Conservation (phyloP, 78 protist genomes). For the Andalucia godoyi region DNA sequence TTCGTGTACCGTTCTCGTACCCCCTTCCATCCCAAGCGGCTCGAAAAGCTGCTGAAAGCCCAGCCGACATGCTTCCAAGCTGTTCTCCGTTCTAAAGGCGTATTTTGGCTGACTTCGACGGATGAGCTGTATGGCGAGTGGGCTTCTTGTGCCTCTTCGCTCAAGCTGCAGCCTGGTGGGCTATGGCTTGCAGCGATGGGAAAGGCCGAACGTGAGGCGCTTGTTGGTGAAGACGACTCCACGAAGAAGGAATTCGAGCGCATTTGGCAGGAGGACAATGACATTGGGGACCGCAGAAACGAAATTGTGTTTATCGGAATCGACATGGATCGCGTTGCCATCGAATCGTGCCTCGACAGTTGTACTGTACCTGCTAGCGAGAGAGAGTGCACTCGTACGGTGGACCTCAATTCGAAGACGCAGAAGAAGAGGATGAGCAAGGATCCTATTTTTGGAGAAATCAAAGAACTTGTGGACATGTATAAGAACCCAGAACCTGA, state of each 20-base stretch:
- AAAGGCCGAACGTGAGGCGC: neutral
- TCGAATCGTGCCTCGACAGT: constrained; percentile 25
- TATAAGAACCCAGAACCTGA: too few species aligned
- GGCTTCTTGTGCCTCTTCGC: constrained; percentile 26
- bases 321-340: constrained; percentile 28
- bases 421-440: too few species aligned
- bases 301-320: constrained; percentile 82
- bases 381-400: too few species aligned
- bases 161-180: constrained; percentile 1
- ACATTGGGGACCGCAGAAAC: constrained; percentile 24
- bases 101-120: constrained; percentile 56
- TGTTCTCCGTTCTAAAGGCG: constrained; percentile 51
- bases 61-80: too few species aligned
- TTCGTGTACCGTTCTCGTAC: constrained; percentile 50
- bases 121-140: constrained; percentile 14
- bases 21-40: constrained; percentile 77
- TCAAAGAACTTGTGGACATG: too few species aligned
- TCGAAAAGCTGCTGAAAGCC: neutral
- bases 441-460: too few species aligned
- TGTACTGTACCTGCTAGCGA: too few species aligned
- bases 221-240: neutral
- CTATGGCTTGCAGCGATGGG: too few species aligned
- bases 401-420: too few species aligned
- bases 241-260: neutral
- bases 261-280: neutral